Evolutionary conservation across 2,329 filamentous ascomycete genomes (phyloP), one percentile per base, ranked within the genome.

Genomic region (Ascochyta viciae-villosae): DNA sequence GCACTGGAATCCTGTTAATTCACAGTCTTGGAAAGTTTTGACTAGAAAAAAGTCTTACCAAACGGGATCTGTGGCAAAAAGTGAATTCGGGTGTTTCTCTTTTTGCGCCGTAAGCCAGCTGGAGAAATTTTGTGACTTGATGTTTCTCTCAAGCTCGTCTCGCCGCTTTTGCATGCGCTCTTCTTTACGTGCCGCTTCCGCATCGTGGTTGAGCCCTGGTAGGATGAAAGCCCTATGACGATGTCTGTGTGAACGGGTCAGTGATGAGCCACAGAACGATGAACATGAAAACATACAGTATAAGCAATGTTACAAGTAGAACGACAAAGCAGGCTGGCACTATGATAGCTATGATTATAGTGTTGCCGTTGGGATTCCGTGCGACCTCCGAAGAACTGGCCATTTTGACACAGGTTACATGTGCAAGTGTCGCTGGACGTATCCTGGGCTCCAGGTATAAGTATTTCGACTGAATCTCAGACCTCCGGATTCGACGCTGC

Each of bases 51-150:
- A n/a, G 19, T 19, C 61, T 33, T 27, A 70, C 72, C 72, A 75
- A 3, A 75, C n/a, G 0, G 67, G 59, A 47, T 71, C 62, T 0
- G 56, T 51, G 12, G 64, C 47, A 22, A 68, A 48, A 8, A 56
- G 31, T 23, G 47, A 53, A 10, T 57, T 60, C 7, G 64, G 60
- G 12, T 65, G 45, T 45, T 64, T 57, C n/a, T 64, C 61, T 23
- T 64, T 65, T 37, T 70, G 67, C 10, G 60, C 60, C 13, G 57
- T 61, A 8, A 65, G 57, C 73, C 74, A 76, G n/a, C 73, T 68
- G n/a, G 66, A 58, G 34, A 71, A 76, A 8, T 64, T 46, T 43
- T 75, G 67, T 3, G 68, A 55, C 54, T 75, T 73, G 57, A 74
- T 64, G 7, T 43, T 59, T 3, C 49, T 58, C n/a, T 76, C 65